Base-by-base conservation (phyloP, 768 basidiomycete species). In the Mycena filopes region DNA sequence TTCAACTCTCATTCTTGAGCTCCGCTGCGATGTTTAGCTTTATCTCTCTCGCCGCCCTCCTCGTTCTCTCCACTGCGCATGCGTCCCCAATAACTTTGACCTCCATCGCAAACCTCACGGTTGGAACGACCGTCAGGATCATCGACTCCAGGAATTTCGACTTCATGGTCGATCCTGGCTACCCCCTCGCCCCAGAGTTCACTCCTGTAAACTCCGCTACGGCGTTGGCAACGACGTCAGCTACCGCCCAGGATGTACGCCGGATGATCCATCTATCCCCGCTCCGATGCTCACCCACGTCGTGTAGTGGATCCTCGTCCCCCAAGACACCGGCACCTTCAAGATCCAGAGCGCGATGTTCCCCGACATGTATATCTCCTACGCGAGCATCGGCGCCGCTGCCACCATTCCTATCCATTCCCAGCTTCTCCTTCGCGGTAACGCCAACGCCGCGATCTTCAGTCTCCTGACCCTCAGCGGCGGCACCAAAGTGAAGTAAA, bases 291-390 rank as follows among this genome's bases (percentile, higher is more conserved):
- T n/a, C n/a, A n/a, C n/a, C n/a, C n/a, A n/a, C n/a, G n/a, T n/a
- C n/a, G n/a, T n/a, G n/a, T n/a, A 58, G 47, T 59, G 57, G 57
- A 41, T 49, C 41, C 57, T 59, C 2, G 57, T 59, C 21, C 57
- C 57, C 7, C 25, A 38, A n/a, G 57, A 59, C 47, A 49, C 23
- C 20, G 11, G 4, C 15, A 59, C 57, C 15, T 59, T 59, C 57
- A 49, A 20, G 29, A 59, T 59, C 29, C 47, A 59, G 36, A 59
- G 57, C 38, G 57, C 47, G 10, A 20, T 20, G 4, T 59, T 59
- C 40, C 57, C 57, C 57, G 0, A 13, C 20, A 59, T 59, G 57
- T 59, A 49, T 20, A 40, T 59, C 16, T 59, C 57, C 25, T 59
- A 59, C 38, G 47, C 57, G 47, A 41, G 57, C 47, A n/a, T 59